Base-by-base conservation (phyloP, 768 basidiomycete species). In the Tylopilus sp. region DNA sequence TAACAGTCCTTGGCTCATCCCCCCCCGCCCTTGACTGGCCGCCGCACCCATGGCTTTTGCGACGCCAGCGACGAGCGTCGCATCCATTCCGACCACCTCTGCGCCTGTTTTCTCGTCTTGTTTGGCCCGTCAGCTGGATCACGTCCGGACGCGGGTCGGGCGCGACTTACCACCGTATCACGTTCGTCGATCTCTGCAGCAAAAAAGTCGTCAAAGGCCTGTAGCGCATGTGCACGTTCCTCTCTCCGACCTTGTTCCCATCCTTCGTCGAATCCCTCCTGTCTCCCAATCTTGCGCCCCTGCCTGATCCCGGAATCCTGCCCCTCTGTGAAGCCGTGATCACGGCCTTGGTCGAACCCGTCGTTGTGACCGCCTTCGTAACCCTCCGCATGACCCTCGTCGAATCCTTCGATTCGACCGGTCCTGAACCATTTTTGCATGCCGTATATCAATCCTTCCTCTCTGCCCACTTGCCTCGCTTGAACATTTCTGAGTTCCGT, bases 131-230 rank as follows among this genome's bases (percentile, higher is more conserved):
- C 13, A 68, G 58, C 31, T 10, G n/a, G 28, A 1, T 18, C 28
- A 8, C 25, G 23, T 22, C 25, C 11, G n/a, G 28, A 6, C 26
- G 2, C 17, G 41, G 11, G 39, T 22, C 4, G 12, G 4, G 21
- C n/a, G 36, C 41, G 11, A 68, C 67, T 66, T 23, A 68, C 67
- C 53, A 47, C 53, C 9, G 49, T 42, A 30, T 64, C 62, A 1
- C 45, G 49, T 9, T 61, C 60, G 53, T 69, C 70, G 54, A 71
- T 64, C 52, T 82, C 78, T 57, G 74, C 67, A 21, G 69, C 69
- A 47, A 83, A 65, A 65, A 82, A 80, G 35, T 71, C 71, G 63
- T 85, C 80, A 67, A 86, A 82, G 9, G 79, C 80, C 44, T 78
- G 75, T 23, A 82, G 52, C 1, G 81, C 83, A 55, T 74, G 75